These are phyloP conservation scores for Paraphaeosphaeria minitans DNA, from an alignment of 2,329 filamentous ascomycete species.

Conservation along the genomic window DNA sequence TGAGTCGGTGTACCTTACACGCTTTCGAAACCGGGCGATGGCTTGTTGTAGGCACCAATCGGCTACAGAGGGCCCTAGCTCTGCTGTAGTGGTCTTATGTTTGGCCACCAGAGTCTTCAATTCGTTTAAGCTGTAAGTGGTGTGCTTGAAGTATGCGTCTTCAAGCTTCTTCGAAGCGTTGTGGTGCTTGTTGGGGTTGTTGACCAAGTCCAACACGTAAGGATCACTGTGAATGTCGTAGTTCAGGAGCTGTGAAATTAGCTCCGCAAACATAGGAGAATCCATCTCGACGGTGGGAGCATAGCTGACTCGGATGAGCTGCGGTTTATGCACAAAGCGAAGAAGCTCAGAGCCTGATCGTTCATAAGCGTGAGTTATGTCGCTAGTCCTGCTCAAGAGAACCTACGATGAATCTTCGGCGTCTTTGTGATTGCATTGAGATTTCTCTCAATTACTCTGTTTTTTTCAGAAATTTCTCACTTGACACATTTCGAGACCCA, in stretches of 20 bases:
- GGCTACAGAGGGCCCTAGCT: constrained; percentile 47
- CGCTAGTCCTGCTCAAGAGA: not conserved
- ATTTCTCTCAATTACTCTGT: constrained; percentile 66
- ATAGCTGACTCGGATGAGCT: constrained; percentile 51
- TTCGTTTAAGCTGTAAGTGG: constrained; percentile 50
- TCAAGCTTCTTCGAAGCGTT: constrained; percentile 31
- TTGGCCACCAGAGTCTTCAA: constrained; percentile 42
- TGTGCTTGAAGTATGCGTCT: constrained; percentile 34
- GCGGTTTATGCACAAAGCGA: constrained; percentile 70
- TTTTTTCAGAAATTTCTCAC: constrained; percentile 18
- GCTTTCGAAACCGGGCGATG: constrained; percentile 34
- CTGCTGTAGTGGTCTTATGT: constrained; percentile 39
- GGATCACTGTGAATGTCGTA: constrained; percentile 49
- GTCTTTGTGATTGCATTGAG: constrained; percentile 72
- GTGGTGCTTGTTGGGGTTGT: constrained; percentile 26
- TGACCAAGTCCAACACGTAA: constrained; percentile 42
- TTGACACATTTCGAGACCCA: constrained; percentile 28
- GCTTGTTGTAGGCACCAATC: constrained; percentile 49
- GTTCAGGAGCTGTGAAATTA: constrained; percentile 22
- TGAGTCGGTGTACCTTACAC: not conserved
- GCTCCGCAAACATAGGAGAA: constrained; percentile 22
- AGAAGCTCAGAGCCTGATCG: constrained; percentile 63
- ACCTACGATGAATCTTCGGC: constrained; percentile 66
- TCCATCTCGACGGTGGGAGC: constrained; percentile 19
- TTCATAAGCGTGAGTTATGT: not conserved